Base-by-base conservation (phyloP, 2,329 filamentous ascomycete genomes). In the Truncatella angustata region DNA sequence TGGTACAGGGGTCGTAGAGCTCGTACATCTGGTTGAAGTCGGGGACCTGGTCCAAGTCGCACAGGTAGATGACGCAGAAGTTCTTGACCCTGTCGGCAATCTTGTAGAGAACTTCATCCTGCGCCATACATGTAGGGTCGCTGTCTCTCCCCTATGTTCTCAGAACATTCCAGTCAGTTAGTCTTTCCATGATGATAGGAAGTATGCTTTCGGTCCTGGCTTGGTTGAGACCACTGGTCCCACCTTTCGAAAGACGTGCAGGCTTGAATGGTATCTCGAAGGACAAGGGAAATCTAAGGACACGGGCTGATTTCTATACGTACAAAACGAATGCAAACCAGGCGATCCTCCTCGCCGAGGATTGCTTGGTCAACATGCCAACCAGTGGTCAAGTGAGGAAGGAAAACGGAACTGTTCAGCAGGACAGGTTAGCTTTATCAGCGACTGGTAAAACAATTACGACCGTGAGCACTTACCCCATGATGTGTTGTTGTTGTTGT, bases 361-460 rank as follows among this genome's bases (percentile, higher is more conserved):
- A 97, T 97, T 58, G 92, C 91, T 74, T 97, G 92, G 78, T 97
- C 94, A 66, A 99, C 94, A 72, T 99, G 94, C 94, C 93, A 99
- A 70, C 90, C 94, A 37, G 89, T 92, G 62, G 84, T 83, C 43
- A 99, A 82, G 72, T 97, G 93, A 42, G 93, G 93, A 49, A 99
- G 85, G 46, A 96, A 89, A 57, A 97, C 89, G 64, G 91, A 96
- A 63, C 3, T 28, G 35, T n/a, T 40, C 3, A 9, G 5, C 5
- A 45, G 20, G 4, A 12, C 14, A 10, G 12, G 12, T 10, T n/a
- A 24, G 10, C 5, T 32, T 21, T n/a, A 5, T 26, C 5, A 24
- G n/a, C 7, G n/a, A n/a, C n/a, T n/a, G n/a, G n/a, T n/a, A n/a
- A n/a, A n/a, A n/a, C n/a, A n/a, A n/a, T n/a, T n/a, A n/a, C n/a